Evolutionary conservation across 257 asterid species (phyloP).

Genomic region (Voacanga thouarsii): DNA sequence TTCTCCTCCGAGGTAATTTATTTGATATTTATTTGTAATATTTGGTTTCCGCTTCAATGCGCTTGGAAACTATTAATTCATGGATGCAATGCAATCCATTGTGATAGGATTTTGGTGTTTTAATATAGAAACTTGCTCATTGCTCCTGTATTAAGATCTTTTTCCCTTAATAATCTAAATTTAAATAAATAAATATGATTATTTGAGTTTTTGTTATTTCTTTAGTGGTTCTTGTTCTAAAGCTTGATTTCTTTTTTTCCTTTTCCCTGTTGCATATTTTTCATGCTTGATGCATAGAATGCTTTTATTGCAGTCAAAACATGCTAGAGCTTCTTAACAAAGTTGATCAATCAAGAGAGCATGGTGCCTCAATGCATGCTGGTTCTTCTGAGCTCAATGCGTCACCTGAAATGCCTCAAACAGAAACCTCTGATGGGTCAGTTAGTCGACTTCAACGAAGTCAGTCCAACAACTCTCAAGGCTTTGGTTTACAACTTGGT

Average conservation of each 20-base stretch:
- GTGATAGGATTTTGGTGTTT: background rate
- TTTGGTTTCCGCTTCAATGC: background rate
- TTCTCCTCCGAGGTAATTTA: constrained; percentile 51
- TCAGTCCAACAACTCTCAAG: constrained; percentile 66
- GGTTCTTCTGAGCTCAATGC: constrained; percentile 40
- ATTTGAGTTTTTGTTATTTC: background rate
- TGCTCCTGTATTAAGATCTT: background rate
- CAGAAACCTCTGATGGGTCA: constrained; percentile 48
- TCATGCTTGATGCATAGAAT: constrained; percentile 7
- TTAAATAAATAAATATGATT: background rate
- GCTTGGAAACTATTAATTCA: constrained; percentile 3
- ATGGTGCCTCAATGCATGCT: constrained; percentile 35
- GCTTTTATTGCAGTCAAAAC: constrained; percentile 58
- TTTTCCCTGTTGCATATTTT: background rate
- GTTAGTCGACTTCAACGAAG: constrained; percentile 45
- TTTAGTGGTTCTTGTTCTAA: background rate
- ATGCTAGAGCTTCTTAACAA: constrained; percentile 92
- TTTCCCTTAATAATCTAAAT: background rate
- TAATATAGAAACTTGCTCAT: background rate
- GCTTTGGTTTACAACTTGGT: constrained; percentile 88
- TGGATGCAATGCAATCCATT: background rate
- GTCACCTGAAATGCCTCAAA: constrained; percentile 48
- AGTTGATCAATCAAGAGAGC: constrained; percentile 73
- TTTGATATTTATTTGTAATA: constrained; percentile 4
- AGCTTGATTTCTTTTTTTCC: background rate